Base-by-base conservation (phyloP, 2,329 filamentous ascomycete genomes). In the Penicillium glabrum region DNA sequence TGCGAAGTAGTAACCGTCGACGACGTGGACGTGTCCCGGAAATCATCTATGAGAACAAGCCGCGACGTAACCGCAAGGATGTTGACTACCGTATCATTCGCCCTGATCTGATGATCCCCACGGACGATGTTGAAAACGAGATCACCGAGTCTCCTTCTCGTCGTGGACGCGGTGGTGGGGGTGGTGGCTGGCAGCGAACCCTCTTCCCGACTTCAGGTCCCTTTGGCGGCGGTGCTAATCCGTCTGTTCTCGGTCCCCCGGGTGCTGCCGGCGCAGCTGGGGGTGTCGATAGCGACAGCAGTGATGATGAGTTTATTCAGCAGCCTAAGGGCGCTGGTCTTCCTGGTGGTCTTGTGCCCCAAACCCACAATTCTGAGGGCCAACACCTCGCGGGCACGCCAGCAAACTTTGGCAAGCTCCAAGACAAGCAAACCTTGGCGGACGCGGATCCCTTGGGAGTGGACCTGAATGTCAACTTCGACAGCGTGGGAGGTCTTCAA, bases 371-470 rank as follows among this genome's bases (percentile, higher is more conserved):
- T 58, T 77, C 78, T 45, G 86, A 89, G 64, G 73, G 83, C 27
- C 83, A 81, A 67, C 77, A 78, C 8, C 70, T 79, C 46, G 81
- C 83, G 26, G 86, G 86, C 14, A 87, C 85, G 11, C 85, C 91
- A 4, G 89, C 90, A 10, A 95, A 96, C 64, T 86, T 98, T 37
- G 95, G 95, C 62, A 97, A 93, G 75, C 83, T 98, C 67, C 97
- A 96, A 77, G 93, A 96, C 70, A 90, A 89, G 69, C 96, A 96
- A 72, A 88, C 91, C 4, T 83, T 97, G 47, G 93, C 93, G 23
- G 95, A 99, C 77, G 91, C 93, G 3, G 95, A 98, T 70, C 95
- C 95, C 45, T 83, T 99, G 3, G 95, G 95, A 10, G 92, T 99
- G 33, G 93, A 98, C 70, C 80, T 93, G 69, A 93, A 86, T 68